Percentiles rank a stretch among this genome's conserved stretches.
Conservation (phyloP, 768 basidiomycete species). For the Rhodocollybia butyracea region DNA sequence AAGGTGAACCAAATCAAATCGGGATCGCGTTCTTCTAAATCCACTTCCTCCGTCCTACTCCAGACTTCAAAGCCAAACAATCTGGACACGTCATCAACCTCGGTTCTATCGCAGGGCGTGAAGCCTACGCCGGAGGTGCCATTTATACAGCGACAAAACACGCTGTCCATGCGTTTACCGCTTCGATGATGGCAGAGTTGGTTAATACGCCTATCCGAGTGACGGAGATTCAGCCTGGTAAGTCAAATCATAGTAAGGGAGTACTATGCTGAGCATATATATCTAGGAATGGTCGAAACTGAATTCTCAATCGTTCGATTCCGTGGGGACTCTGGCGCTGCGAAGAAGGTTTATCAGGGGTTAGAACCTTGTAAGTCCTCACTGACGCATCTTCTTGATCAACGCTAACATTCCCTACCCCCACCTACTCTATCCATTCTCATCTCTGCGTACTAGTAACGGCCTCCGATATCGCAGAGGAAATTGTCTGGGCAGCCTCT, state of each 20-base stretch:
- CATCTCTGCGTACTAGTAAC: slow-evolving; percentile 47
- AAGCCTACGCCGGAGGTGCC: slow-evolving; percentile 86
- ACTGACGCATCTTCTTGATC: slow-evolving; percentile 1
- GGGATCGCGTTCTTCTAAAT: not conserved
- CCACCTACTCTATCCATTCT: not conserved
- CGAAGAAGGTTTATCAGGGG: slow-evolving; percentile 90
- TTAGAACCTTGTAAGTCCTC: slow-evolving; percentile 72
- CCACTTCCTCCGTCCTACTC: not conserved
- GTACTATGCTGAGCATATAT: slow-evolving; percentile 11
- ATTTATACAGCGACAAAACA: slow-evolving; percentile 93
- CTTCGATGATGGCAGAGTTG: slow-evolving; percentile 77
- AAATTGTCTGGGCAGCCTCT: slow-evolving; percentile 95
- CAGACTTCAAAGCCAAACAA: slow-evolving; percentile 77
- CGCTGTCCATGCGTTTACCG: slow-evolving; percentile 85
- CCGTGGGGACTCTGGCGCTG: slow-evolving; percentile 77
- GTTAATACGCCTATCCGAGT: slow-evolving; percentile 93
- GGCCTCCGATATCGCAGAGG: slow-evolving; percentile 89
- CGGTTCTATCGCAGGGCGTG: slow-evolving; percentile 87
- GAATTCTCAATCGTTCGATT: slow-evolving; percentile 92
- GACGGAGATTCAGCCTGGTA: slow-evolving; percentile 91
- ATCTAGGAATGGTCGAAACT: slow-evolving; percentile 78
- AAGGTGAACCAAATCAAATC: slow-evolving; percentile 32
- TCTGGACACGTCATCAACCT: slow-evolving; percentile 92
- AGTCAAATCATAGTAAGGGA: slow-evolving; percentile 8
- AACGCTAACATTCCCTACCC: not conserved